Evolutionary conservation across 208 protist genomes (phyloP).

Genomic region (Trypanosoma caninum): DNA sequence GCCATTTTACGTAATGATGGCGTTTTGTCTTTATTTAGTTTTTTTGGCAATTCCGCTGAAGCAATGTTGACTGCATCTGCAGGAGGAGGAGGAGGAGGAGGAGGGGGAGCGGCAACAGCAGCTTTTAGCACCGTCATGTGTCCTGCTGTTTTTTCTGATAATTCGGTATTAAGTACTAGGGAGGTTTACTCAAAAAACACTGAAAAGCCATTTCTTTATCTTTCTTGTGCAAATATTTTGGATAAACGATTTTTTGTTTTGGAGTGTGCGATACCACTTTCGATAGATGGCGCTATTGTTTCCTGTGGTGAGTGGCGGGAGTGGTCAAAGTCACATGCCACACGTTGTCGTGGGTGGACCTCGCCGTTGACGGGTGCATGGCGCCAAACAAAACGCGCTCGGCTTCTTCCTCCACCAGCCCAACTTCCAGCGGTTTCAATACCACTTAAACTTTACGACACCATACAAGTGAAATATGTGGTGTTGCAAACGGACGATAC

Average conservation of each 20-base stretch:
- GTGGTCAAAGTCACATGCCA: conserved; percentile 31
- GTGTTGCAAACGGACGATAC: conserved; percentile 47
- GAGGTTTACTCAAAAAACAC: conserved; percentile 5
- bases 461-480: conserved; percentile 46
- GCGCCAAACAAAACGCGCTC: conserved; percentile 62
- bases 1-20: conserved; percentile 39
- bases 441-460: conserved; percentile 61
- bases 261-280: conserved; percentile 39
- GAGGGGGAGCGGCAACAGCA: no score
- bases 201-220: conserved; percentile 45
- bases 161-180: conserved; percentile 24
- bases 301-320: conserved; percentile 56
- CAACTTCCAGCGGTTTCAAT: conserved; percentile 69
- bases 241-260: conserved; percentile 20
- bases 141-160: conserved; percentile 32
- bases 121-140: conserved; percentile 6
- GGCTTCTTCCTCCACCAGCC: conserved; percentile 56
- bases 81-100: no score
- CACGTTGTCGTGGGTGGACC: conserved; percentile 78
- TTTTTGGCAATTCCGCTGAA: conserved; percentile 9
- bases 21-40: conserved; percentile 13
- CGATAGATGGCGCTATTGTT: conserved; percentile 59
- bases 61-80: not conserved
- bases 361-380: conserved; percentile 69
- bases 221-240: conserved; percentile 31